A percentile compares a stretch with the other conserved stretches of the same genome.
Conservation (phyloP, 306 rosid genomes). For the Senna siamea region DNA sequence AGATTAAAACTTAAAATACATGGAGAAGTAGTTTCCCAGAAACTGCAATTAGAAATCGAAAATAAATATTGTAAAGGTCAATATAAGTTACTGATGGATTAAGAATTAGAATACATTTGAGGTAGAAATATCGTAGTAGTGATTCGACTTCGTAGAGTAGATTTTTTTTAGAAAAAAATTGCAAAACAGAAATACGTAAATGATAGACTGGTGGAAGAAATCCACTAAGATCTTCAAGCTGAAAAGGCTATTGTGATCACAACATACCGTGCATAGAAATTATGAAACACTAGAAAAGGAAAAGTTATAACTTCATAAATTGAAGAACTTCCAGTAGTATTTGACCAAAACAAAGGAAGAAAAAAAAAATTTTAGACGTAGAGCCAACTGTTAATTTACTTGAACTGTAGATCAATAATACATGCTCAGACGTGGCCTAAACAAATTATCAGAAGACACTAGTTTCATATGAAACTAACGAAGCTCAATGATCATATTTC, state of each 20-base stretch:
- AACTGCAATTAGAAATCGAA: neutral
- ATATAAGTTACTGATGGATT: neutral
- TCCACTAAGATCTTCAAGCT: neutral
- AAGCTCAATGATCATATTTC: neutral
- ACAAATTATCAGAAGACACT: no score
- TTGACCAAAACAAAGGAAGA: no score
- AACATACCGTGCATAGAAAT: no score
- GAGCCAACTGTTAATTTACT: neutral
- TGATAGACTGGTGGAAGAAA: neutral
- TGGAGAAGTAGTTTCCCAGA: neutral
- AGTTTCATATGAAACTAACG: neutral
- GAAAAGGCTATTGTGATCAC: neutral
- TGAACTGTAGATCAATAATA: neutral
- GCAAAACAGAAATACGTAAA: no score
- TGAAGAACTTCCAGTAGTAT: neutral
- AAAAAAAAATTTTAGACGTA: neutral
- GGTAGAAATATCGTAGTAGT: neutral
- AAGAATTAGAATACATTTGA: slow-evolving; percentile 2
- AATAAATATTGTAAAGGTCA: neutral
- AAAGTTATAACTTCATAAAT: neutral
- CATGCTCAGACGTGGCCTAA: no score
- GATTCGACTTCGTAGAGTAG: neutral
- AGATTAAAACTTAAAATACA: slow-evolving; percentile 20
- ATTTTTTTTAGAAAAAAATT: neutral
- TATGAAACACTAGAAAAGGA: neutral